A percentile compares a stretch with the other conserved stretches of the same genome.
Evolutionary conservation across 202 grass and related monocot genomes (phyloP).

Genomic region (Bolboschoenoplectus hybrid): DNA sequence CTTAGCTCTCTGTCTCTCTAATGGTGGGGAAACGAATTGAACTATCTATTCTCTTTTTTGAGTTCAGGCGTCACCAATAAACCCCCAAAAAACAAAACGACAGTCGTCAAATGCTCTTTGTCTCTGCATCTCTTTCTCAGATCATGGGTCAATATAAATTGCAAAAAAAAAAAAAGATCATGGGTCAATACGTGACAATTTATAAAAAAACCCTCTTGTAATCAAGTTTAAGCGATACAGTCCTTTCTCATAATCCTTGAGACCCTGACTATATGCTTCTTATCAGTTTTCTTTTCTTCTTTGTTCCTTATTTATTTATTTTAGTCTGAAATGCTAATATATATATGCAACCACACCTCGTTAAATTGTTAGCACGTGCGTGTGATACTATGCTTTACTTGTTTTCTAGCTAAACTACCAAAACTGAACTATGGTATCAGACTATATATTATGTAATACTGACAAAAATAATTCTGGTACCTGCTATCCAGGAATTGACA

Average conservation of each 20-base stretch:
- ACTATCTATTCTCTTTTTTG: conserved; percentile 1
- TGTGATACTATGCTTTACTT: not conserved
- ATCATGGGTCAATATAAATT: not conserved
- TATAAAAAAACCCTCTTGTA: not conserved
- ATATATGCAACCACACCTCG: not conserved
- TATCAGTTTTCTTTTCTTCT: not conserved
- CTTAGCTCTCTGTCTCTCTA: conserved; percentile 42
- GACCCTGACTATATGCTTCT: not conserved
- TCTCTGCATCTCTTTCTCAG: conserved; percentile 20
- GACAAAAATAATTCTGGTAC: conserved; percentile 12
- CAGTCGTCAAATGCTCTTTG: conserved; percentile 27
- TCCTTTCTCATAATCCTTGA: not conserved
- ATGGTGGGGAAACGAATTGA: conserved; percentile 34
- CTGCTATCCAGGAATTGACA: not conserved
- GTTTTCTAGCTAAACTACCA: not conserved
- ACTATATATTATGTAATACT: not conserved
- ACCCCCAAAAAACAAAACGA: conserved; percentile 29
- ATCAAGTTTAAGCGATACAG: conserved; percentile 1
- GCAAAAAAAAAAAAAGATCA: not conserved
- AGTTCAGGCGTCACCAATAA: conserved; percentile 15
- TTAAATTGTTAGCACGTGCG: not conserved
- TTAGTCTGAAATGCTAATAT: not conserved
- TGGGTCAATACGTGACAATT: conserved; percentile 7
- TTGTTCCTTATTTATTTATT: not conserved
- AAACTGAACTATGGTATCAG: conserved; percentile 7